These are phyloP conservation scores for Fusarium pseudograminearum DNA, from an alignment of 2,329 filamentous ascomycete species.

Conservation along the genomic window DNA sequence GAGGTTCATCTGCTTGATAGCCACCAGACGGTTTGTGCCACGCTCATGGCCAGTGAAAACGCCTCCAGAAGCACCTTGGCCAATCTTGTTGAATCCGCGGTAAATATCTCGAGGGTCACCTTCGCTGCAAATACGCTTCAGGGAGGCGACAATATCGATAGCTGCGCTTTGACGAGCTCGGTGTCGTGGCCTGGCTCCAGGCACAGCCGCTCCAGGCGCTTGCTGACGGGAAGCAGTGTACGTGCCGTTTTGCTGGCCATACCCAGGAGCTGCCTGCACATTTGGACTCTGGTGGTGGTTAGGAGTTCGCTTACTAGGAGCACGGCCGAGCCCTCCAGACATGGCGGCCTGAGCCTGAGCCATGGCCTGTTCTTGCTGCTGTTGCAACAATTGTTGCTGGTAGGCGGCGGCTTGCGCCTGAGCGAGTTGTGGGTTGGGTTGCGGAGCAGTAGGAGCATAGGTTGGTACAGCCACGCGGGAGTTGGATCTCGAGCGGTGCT, in stretches of 20 bases:
- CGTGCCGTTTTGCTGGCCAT: conserved; percentile 51
- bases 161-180: conserved; percentile 82
- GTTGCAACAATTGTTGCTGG: conserved; percentile 75
- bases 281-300: conserved; percentile 46
- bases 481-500: conserved; percentile 76
- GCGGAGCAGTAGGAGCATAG: conserved; percentile 61
- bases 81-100: conserved; percentile 90
- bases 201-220: conserved; percentile 52
- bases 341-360: conserved; percentile 82
- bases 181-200: conserved; percentile 77
- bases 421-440: conserved; percentile 45
- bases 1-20: conserved; percentile 99
- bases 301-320: conserved; percentile 76
- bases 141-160: conserved; percentile 82
- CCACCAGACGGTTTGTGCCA: conserved; percentile 86
- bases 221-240: conserved; percentile 54
- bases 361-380: conserved; percentile 89
- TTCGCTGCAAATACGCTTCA: conserved; percentile 90
- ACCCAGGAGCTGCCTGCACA: conserved; percentile 46
- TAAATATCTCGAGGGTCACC: conserved; percentile 92
- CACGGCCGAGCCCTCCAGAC: conserved; percentile 76
- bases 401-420: conserved; percentile 62
- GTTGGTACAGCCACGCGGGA: conserved; percentile 70
- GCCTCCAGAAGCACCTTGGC: conserved; percentile 95
- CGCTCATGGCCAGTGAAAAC: conserved; percentile 93